Evolutionary conservation across 2,329 filamentous ascomycete species (phyloP).

Genomic region (Apiospora hydei): DNA sequence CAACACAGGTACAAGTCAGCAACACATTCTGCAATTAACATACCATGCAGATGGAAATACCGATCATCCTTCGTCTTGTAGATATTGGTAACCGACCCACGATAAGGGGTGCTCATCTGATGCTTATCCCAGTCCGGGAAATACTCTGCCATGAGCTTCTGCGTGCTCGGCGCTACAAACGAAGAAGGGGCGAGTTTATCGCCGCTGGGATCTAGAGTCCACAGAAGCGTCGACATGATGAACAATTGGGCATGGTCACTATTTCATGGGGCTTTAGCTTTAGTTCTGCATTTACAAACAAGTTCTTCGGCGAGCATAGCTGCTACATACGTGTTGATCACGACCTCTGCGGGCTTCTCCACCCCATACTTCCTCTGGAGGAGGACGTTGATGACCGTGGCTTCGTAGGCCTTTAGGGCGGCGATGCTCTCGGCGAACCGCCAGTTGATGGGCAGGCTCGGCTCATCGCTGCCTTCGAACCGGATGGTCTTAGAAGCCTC

Average conservation of each 20-base stretch:
- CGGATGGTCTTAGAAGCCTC: conserved; percentile 44
- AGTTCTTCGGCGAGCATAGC: not conserved
- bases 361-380: conserved; percentile 54
- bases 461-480: conserved; percentile 52
- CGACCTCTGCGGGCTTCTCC: conserved; percentile 46
- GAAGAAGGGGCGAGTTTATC: conserved; percentile 25
- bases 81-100: conserved; percentile 36
- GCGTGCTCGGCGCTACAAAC: conserved; percentile 32
- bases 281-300: too few relatives aligned
- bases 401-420: conserved; percentile 56
- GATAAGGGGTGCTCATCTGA: not conserved
- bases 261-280: not conserved
- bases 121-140: conserved; percentile 37
- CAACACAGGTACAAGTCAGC: not conserved
- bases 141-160: conserved; percentile 25
- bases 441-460: conserved; percentile 62
- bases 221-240: conserved; percentile 48
- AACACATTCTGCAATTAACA: not conserved
- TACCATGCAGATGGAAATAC: conserved; percentile 35
- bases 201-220: conserved; percentile 37
- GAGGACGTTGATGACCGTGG: conserved; percentile 52
- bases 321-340: conserved; percentile 52
- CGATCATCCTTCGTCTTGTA: conserved; percentile 34
- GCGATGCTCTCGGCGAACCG: conserved; percentile 61
- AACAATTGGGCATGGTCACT: conserved; percentile 51